Evolutionary conservation across 805 yeast species (phyloP).

Genomic region (Spencermartinsiella europaea): DNA sequence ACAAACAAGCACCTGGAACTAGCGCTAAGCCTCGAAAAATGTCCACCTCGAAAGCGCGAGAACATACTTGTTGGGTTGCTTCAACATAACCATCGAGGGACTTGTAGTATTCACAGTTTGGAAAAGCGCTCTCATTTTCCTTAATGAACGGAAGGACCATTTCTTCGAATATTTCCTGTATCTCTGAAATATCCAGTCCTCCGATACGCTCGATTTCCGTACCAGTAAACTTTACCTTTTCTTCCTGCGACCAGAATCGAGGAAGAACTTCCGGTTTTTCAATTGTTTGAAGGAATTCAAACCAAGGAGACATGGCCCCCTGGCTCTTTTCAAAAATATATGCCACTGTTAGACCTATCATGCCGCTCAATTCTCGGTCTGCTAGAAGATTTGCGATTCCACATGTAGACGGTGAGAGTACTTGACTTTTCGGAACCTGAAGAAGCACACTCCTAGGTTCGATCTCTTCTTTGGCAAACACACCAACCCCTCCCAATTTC

Average conservation of each 20-base stretch:
- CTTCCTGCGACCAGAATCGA: conserved; percentile 56
- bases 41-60: conserved; percentile 81
- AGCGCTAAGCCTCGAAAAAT: conserved; percentile 65
- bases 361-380: conserved; percentile 58
- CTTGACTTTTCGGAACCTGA: conserved; percentile 30
- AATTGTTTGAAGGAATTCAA: conserved; percentile 47
- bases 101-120: conserved; percentile 12
- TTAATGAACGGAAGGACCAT: conserved; percentile 31
- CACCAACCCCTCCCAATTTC: conserved; percentile 64
- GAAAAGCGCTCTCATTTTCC: conserved; percentile 16
- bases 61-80: conserved; percentile 60
- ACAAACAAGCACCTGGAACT: conserved; percentile 89
- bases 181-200: conserved; percentile 47
- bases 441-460: conserved; percentile 33
- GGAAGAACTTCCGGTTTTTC: conserved; percentile 46
- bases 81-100: conserved; percentile 31
- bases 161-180: conserved; percentile 35
- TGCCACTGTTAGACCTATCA: conserved; percentile 60
- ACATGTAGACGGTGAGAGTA: conserved; percentile 33
- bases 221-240: conserved; percentile 42
- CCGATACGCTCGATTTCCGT: conserved; percentile 61
- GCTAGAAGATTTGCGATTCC: conserved; percentile 59
- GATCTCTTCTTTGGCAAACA: conserved; percentile 48
- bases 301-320: conserved; percentile 77
- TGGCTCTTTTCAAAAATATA: conserved; percentile 64